Evolutionary conservation across 768 basidiomycete species (phyloP), one percentile per base, ranked within the genome.

Genomic region (Boletus subcaerulescens): DNA sequence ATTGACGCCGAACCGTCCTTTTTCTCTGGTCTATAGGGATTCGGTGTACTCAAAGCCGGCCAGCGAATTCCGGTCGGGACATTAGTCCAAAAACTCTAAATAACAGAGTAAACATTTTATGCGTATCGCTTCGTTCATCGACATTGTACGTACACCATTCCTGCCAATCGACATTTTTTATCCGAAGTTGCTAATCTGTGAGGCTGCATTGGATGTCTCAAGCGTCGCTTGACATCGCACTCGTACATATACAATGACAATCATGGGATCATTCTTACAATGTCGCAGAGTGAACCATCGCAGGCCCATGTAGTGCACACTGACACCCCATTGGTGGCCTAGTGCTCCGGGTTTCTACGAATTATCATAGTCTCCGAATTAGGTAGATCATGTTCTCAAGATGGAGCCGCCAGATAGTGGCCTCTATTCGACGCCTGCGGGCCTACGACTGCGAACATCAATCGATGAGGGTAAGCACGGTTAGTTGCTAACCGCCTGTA

Each of bases 1-100:
- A 74, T 83, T 22, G 81, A 80, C 32, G 78, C 77, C 5, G 81
- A 85, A 31, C 75, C 75, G 11, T 75, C 80, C 18, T 91, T 91
- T 70, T 91, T 91, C 62, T 79, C 81, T 43, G 86, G 78, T 43
- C 71, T 91, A 56, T 89, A 69, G 26, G 22, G 7, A 35, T 26
- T 17, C 15, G 7, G 7, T 32, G 43, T 29, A 38, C 8, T n/a
- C n/a, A n/a, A n/a, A n/a, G n/a, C n/a, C n/a, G n/a, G n/a, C n/a
- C n/a, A n/a, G n/a, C n/a, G n/a, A n/a, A n/a, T n/a, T n/a, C n/a
- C n/a, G n/a, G n/a, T n/a, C n/a, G n/a, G n/a, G n/a, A n/a, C n/a
- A n/a, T n/a, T n/a, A n/a, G 33, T 35, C 14, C 5, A 35, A 14
- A 38, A 7, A 13, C 38, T 38, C 13, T 38, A 14, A 24, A 29